phyloP scores from a whole-genome alignment of 441 rosid species.

The Corymbia calophylla region DNA sequence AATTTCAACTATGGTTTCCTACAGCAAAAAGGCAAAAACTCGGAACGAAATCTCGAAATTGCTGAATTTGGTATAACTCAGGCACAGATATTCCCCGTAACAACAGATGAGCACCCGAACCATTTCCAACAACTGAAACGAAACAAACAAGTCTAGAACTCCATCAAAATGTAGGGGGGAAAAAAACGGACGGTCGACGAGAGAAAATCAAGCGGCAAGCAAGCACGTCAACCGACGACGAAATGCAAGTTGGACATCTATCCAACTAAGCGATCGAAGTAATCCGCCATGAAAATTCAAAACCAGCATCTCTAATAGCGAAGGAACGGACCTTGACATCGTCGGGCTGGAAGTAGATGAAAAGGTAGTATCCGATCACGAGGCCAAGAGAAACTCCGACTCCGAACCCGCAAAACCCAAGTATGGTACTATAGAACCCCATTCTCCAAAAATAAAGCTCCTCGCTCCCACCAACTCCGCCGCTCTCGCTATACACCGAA shows the following conservation, averaged over 20 bases:
- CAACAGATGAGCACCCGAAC: background rate
- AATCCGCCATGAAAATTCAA: background rate
- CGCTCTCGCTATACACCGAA: background rate
- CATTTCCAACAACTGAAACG: background rate
- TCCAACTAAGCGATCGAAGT: background rate
- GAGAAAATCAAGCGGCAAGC: background rate
- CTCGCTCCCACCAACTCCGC: background rate
- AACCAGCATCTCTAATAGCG: background rate
- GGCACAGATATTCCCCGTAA: background rate
- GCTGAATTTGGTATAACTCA: background rate
- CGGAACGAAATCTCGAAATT: background rate
- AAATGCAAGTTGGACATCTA: background rate
- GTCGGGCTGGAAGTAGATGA: constrained; percentile 68
- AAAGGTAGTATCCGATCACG: constrained; percentile 64
- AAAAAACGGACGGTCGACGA: background rate
- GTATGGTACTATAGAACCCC: constrained; percentile 54
- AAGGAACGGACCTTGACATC: constrained; percentile 54
- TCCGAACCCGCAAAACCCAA: constrained; percentile 83
- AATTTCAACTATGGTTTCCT: background rate
- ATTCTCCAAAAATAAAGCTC: constrained; percentile 2
- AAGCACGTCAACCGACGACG: background rate
- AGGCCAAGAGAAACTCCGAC: constrained; percentile 77
- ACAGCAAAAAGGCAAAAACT: background rate
- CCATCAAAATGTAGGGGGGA: background rate
- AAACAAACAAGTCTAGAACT: background rate